Evolutionary conservation across 2,329 filamentous ascomycete genomes (phyloP).

Genomic region (Xylariaceae sp.): DNA sequence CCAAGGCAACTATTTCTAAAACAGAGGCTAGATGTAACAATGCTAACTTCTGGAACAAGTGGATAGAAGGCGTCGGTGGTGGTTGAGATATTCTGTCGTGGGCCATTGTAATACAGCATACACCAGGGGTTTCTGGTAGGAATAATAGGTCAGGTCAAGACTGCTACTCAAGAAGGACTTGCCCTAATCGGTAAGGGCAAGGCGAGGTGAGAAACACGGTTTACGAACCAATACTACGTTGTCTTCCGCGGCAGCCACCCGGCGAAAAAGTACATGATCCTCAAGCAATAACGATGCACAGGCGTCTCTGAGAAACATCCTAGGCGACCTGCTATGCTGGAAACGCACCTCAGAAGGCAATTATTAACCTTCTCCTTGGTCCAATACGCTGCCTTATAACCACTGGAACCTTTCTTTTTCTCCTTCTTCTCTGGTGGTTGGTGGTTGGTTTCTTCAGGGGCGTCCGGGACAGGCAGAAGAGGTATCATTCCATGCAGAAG

Average conservation of each 20-base stretch:
- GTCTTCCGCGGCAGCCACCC: conserved; percentile 13
- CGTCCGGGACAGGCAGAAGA: not conserved
- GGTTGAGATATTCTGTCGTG: not conserved
- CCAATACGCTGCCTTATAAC: not conserved
- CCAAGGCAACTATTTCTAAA: not conserved
- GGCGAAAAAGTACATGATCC: conserved; percentile 15
- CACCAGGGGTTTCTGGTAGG: conserved; percentile 1
- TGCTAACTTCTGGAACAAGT: conserved; percentile 3
- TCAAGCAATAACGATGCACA: conserved; percentile 5
- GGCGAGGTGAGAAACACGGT: conserved; percentile 9
- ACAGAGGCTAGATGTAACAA: not conserved
- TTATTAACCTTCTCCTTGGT: conserved; percentile 2
- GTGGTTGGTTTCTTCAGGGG: not conserved
- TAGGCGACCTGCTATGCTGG: not conserved
- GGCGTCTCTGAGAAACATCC: not conserved
- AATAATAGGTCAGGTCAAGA: conserved; percentile 12
- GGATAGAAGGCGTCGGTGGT: not conserved
- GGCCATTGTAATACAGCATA: conserved; percentile 1
- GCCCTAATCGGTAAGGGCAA: conserved; percentile 12
- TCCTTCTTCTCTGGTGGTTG: not conserved
- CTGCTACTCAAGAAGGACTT: conserved; percentile 8
- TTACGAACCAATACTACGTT: conserved; percentile 13
- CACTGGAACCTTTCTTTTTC: not conserved
- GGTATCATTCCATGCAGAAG: conserved; percentile 1
- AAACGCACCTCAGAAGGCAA: not conserved